A percentile compares a stretch with the other conserved stretches of the same genome.
These are phyloP conservation scores for Fusarium sp. DNA, from an alignment of 2,329 filamentous ascomycete species.

Conservation along the genomic window DNA sequence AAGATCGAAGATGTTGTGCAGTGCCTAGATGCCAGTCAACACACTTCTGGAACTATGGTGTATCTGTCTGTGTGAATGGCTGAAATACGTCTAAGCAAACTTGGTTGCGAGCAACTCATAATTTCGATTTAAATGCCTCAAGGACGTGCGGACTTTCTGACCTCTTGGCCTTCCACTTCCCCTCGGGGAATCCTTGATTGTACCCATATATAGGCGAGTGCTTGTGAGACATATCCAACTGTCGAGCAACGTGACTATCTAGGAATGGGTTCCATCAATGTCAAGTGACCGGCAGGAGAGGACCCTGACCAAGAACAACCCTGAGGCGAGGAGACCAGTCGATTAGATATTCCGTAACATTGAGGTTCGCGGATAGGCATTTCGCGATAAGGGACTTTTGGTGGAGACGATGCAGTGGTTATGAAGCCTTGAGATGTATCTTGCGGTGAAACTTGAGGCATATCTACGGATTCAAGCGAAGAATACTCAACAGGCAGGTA, in stretches of 20 bases:
- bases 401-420: background rate
- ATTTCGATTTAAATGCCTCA: conserved; percentile 4
- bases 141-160: background rate
- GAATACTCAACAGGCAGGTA: background rate
- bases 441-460: background rate
- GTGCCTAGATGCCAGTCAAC: background rate
- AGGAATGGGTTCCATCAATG: background rate
- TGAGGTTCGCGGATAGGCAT: background rate
- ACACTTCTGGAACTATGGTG: too few relatives aligned
- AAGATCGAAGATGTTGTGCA: background rate
- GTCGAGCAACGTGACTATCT: background rate
- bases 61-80: background rate
- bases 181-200: background rate
- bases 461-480: background rate
- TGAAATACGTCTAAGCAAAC: background rate
- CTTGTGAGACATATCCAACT: background rate
- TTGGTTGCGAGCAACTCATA: background rate
- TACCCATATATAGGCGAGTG: background rate
- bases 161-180: too few relatives aligned
- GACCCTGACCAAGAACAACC: background rate
- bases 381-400: background rate
- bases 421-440: background rate
- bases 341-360: background rate
- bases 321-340: too few relatives aligned
- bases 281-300: background rate